Evolutionary conservation across 2,329 filamentous ascomycete species (phyloP).

Genomic region (Colletotrichum australisinense): DNA sequence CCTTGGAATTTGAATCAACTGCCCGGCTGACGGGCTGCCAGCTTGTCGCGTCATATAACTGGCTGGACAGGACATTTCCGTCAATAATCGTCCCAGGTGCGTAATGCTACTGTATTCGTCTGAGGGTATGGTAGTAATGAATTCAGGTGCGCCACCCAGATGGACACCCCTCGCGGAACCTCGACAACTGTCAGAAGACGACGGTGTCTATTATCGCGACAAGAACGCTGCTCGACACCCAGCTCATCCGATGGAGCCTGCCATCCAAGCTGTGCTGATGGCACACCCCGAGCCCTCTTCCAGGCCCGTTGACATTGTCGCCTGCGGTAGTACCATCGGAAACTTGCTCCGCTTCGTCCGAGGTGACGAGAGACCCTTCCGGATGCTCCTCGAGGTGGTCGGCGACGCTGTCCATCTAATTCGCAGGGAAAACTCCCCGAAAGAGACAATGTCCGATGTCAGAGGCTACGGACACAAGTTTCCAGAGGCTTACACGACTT

Average conservation of each 20-base stretch:
- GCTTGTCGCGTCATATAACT: constrained; percentile 50
- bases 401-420: constrained; percentile 70
- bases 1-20: neutral
- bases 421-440: constrained; percentile 70
- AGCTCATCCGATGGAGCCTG: constrained; percentile 61
- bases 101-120: neutral
- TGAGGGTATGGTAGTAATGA: neutral
- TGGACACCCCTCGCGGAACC: constrained; percentile 58
- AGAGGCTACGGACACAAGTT: constrained; percentile 75
- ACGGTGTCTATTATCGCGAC: constrained; percentile 64
- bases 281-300: constrained; percentile 47
- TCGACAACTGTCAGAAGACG: constrained; percentile 54
- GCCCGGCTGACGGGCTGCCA: constrained; percentile 28
- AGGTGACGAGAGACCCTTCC: constrained; percentile 59
- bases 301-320: constrained; percentile 63
- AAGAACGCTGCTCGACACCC: constrained; percentile 63
- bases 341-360: constrained; percentile 69
- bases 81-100: constrained; percentile 48
- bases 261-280: constrained; percentile 50
- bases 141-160: constrained; percentile 58
- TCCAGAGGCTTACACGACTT: constrained; percentile 73
- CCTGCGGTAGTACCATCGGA: constrained; percentile 70
- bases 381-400: constrained; percentile 68
- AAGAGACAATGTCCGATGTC: constrained; percentile 65
- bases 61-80: constrained; percentile 42